These are phyloP conservation scores for Mucor irregularis DNA, from an alignment of 371 early-diverging fungal species.

Conservation along the genomic window DNA sequence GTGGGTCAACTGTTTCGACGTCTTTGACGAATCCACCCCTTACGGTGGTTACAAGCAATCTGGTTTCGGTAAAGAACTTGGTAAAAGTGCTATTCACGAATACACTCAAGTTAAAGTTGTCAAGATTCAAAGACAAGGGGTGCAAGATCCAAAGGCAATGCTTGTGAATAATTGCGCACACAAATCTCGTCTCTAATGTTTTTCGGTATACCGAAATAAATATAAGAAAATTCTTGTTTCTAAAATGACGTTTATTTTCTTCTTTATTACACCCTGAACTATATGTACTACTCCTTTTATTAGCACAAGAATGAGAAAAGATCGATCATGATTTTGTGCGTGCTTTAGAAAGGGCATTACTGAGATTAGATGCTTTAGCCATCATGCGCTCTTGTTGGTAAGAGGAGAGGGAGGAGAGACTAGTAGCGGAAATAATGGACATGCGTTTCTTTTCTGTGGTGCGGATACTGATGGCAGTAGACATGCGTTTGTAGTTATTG, in stretches of 20 bases:
- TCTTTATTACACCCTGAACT: no score
- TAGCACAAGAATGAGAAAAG: no score
- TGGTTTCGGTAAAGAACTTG: constrained; percentile 81
- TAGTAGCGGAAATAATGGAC: constrained; percentile 41
- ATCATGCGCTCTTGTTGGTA: constrained; percentile 53
- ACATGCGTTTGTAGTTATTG: constrained; percentile 10
- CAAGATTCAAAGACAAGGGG: constrained; percentile 35
- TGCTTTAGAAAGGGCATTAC: constrained; percentile 26
- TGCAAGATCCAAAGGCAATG: no score
- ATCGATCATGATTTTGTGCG: no score
- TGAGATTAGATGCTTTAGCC: constrained; percentile 37
- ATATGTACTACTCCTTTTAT: no score
- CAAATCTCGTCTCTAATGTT: no score
- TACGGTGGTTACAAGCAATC: constrained; percentile 88
- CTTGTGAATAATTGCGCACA: no score
- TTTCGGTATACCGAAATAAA: no score
- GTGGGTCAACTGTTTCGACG: constrained; percentile 53
- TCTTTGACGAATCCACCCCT: constrained; percentile 59
- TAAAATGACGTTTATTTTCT: no score
- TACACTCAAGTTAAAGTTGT: constrained; percentile 70
- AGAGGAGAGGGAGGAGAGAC: constrained; percentile 48
- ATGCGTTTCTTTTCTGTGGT: constrained; percentile 39
- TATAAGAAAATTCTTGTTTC: no score
- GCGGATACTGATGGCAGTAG: constrained; percentile 17
- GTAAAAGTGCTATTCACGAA: constrained; percentile 68